Evolutionary conservation across 2,329 filamentous ascomycete species (phyloP), one percentile per base, ranked within the genome.

Genomic region (Xylogone sp.): DNA sequence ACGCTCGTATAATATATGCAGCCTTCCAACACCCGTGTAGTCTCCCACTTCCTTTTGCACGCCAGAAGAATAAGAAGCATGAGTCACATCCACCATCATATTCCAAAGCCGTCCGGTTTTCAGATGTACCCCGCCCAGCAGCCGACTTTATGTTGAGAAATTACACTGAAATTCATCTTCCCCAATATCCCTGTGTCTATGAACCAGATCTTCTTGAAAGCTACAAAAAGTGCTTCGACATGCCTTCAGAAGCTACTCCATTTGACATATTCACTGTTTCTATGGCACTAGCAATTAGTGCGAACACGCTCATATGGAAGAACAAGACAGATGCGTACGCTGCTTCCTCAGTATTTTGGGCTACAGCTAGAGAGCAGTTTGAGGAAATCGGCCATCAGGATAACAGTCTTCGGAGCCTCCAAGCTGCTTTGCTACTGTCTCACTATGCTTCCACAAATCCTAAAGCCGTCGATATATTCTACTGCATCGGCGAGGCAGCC

Each of bases 371-470:
- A 20, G 43, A 49, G 21, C 47, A 49, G 21, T 29, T 49, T n/a
- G 9, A 18, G n/a, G 19, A 29, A 16, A 24, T 49, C 19, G 21
- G 21, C 4, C 34, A 16, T 7, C 27, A 43, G 3, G 42, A 43
- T 10, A 42, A 49, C 20, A 21, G 43, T n/a, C 42, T 49, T 21
- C 47, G 29, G 10, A 22, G 42, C 12, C 47, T 49, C 20, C 47
- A 49, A 24, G 47, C n/a, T 3, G 42, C 47, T 5, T 43, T 49
- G 13, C 21, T 49, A 18, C 34, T 49, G 3, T 39, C 47, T 19
- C 47, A 49, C 21, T 49, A 49, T 49, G 47, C 47, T 16, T 42
- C 42, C 21, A 49, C 43, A 24, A 49, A 49, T 43, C 47, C 47
- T 18, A 42, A 49, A 27, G 43, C 42, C 20, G 47, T 42, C 21